These are phyloP conservation scores for Salmacisia buchloeana DNA, from an alignment of 1,284 basidiomycete species.

Conservation along the genomic window DNA sequence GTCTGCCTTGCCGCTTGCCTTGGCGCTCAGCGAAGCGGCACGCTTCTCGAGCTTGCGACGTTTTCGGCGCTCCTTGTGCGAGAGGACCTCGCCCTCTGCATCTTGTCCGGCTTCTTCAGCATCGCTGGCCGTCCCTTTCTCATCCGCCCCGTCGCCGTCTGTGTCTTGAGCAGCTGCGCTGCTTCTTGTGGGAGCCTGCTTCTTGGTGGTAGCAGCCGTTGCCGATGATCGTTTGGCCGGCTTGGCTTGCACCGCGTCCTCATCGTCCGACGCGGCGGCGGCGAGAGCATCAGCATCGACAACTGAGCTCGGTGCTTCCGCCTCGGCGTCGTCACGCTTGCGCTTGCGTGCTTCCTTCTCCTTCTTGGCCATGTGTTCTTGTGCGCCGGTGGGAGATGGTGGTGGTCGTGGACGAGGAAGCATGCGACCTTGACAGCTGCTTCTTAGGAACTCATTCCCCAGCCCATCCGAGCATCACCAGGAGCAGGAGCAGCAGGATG, in stretches of 20 bases:
- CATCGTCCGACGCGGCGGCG: too few relatives aligned
- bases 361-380: background rate
- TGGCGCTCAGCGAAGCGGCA: conserved; percentile 13
- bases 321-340: background rate
- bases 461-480: too few relatives aligned
- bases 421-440: too few relatives aligned
- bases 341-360: background rate
- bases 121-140: too few relatives aligned
- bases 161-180: conserved; percentile 67
- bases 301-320: too few relatives aligned
- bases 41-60: conserved; percentile 27
- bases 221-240: too few relatives aligned
- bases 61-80: conserved; percentile 44
- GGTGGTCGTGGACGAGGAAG: background rate
- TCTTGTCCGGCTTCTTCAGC: conserved; percentile 57
- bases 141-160: conserved; percentile 64
- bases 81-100: conserved; percentile 32
- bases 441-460: too few relatives aligned
- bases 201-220: too few relatives aligned
- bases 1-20: background rate
- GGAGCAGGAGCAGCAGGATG: too few relatives aligned
- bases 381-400: too few relatives aligned
- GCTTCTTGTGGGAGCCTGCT: too few relatives aligned
- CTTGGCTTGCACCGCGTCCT: too few relatives aligned
- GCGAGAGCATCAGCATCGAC: background rate